Evolutionary conservation across 345 rosid genomes (phyloP).

Genomic region (Linum usitatissimum): DNA sequence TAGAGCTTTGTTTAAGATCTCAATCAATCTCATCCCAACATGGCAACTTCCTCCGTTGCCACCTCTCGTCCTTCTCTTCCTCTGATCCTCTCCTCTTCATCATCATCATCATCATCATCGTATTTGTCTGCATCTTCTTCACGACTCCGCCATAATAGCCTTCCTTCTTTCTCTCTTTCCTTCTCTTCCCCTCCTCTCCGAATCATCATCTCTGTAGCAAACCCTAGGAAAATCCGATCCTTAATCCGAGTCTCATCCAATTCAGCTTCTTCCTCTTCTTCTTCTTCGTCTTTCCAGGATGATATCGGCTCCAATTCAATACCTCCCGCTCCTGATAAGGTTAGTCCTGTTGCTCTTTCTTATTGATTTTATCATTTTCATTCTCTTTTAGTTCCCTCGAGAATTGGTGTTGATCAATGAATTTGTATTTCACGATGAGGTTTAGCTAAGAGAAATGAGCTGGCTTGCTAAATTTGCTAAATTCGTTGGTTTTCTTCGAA

Average conservation of each 20-base stretch:
- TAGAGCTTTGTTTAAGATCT: too few relatives aligned
- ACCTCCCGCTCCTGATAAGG: conserved; percentile 35
- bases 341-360: conserved; percentile 12
- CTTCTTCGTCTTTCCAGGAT: conserved; percentile 11
- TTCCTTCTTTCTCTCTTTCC: conserved; percentile 8
- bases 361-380: neutral
- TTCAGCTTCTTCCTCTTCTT: conserved; percentile 38
- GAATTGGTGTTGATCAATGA: neutral
- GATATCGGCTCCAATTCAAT: conserved; percentile 29
- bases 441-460: too few relatives aligned
- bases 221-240: conserved; percentile 21
- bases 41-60: neutral
- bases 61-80: neutral
- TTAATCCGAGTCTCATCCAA: conserved; percentile 20
- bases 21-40: neutral
- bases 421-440: neutral
- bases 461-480: too few relatives aligned
- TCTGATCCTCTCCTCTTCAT: neutral
- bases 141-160: neutral
- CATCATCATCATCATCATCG: conserved; percentile 1
- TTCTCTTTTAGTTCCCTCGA: too few relatives aligned
- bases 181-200: conserved; percentile 3
- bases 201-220: conserved; percentile 4
- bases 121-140: conserved; percentile 6
- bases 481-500: too few relatives aligned